Evolutionary conservation across 768 basidiomycete species (phyloP).

Genomic region (Mycena capillaripes): DNA sequence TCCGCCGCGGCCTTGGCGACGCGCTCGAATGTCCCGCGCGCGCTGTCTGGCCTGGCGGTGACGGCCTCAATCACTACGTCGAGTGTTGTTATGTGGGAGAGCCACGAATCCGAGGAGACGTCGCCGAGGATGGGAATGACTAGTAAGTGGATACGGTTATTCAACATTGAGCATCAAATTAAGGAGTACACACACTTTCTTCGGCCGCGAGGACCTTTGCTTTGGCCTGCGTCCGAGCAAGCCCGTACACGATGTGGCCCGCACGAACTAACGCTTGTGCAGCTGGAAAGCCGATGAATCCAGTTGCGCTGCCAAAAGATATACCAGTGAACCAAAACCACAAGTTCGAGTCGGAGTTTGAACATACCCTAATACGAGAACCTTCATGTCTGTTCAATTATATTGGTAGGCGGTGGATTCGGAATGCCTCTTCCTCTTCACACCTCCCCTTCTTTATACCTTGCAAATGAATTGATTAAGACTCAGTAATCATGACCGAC

Average conservation of each 20-base stretch:
- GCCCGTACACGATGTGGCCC: conserved; percentile 63
- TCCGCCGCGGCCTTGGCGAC: conserved; percentile 41
- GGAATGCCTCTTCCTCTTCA: too few relatives aligned
- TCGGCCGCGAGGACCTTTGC: conserved; percentile 50
- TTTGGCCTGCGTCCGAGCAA: conserved; percentile 54
- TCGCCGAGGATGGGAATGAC: conserved; percentile 55
- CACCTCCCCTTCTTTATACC: too few relatives aligned
- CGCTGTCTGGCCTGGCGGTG: conserved; percentile 24
- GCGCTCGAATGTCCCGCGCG: conserved; percentile 42
- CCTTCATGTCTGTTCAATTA: conserved; percentile 38
- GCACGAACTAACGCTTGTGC: conserved; percentile 60
- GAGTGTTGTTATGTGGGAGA: conserved; percentile 43
- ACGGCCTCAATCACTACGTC: conserved; percentile 53
- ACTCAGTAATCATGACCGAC: too few relatives aligned
- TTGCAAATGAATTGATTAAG: too few relatives aligned
- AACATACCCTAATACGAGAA: conserved; percentile 43
- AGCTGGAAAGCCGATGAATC: conserved; percentile 59
- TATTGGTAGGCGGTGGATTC: too few relatives aligned
- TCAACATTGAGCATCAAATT: background rate
- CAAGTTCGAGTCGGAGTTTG: background rate
- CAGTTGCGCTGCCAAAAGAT: conserved; percentile 50
- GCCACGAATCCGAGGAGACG: conserved; percentile 40
- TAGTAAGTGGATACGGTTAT: conserved; percentile 18
- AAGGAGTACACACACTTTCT: conserved; percentile 51
- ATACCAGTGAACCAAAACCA: background rate